These are phyloP conservation scores for Phragmites australis DNA, from an alignment of 176 grass and related monocot species.

Conservation along the genomic window DNA sequence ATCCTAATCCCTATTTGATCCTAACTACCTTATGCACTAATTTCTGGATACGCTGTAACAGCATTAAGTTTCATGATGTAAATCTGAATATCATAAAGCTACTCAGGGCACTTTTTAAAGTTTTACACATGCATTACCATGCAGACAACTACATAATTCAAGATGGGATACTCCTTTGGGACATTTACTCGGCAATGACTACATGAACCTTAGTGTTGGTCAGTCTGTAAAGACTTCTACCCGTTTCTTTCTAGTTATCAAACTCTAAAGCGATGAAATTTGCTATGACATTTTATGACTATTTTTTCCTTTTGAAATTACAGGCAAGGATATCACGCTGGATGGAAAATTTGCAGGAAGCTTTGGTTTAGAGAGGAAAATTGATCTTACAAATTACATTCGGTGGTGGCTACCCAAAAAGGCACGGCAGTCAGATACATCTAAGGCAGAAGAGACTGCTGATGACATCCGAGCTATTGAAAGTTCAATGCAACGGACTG, in stretches of 20 bases:
- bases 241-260: background rate
- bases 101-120: conserved; percentile 7
- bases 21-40: background rate
- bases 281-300: conserved; percentile 33
- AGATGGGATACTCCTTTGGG: conserved; percentile 91
- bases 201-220: conserved; percentile 65
- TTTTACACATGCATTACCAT: conserved; percentile 26
- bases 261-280: conserved; percentile 22
- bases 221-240: conserved; percentile 36
- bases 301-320: conserved; percentile 54
- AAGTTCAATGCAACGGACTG: conserved; percentile 61
- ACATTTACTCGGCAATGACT: conserved; percentile 77
- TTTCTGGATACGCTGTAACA: background rate
- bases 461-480: conserved; percentile 83
- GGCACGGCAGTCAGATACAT: conserved; percentile 61
- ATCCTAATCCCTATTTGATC: background rate
- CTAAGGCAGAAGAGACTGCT: conserved; percentile 64
- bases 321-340: conserved; percentile 64
- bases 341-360: conserved; percentile 69
- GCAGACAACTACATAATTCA: conserved; percentile 80
- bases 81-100: conserved; percentile 2
- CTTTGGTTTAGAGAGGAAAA: conserved; percentile 78
- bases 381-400: conserved; percentile 97
- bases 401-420: conserved; percentile 96
- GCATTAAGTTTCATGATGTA: background rate